phyloP scores from a whole-genome alignment of 305 asterid species.

The Salvia sclarea region DNA sequence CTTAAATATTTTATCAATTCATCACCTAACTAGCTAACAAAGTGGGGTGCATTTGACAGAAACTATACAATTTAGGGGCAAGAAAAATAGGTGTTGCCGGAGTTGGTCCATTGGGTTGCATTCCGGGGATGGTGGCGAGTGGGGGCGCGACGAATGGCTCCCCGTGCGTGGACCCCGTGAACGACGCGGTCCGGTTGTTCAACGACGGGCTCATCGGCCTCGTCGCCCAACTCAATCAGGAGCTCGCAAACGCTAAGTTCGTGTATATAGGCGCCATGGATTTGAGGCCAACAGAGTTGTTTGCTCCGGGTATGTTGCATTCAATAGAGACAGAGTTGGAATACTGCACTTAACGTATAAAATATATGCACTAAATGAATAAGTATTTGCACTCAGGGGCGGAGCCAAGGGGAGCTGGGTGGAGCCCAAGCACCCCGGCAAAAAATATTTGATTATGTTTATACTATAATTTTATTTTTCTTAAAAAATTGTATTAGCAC shows the following conservation, averaged over 20 bases:
- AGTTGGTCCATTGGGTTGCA: slow-evolving; percentile 47
- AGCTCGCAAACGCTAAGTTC: slow-evolving; percentile 30
- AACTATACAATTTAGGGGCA: slow-evolving; percentile 45
- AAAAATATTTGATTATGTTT: too few relatives aligned
- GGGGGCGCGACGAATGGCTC: slow-evolving; percentile 27
- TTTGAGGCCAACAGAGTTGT: slow-evolving; percentile 4
- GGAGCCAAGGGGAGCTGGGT: too few relatives aligned
- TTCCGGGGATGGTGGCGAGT: slow-evolving; percentile 26
- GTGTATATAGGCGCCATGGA: slow-evolving; percentile 24
- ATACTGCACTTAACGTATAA: too few relatives aligned
- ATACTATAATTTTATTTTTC: too few relatives aligned
- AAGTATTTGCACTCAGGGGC: too few relatives aligned
- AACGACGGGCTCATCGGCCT: slow-evolving; percentile 36
- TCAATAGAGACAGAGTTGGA: too few relatives aligned
- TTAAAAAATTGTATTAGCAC: too few relatives aligned
- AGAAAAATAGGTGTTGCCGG: slow-evolving; percentile 42
- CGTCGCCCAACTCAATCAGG: slow-evolving; percentile 32
- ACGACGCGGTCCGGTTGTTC: slow-evolving; percentile 36
- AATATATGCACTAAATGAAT: too few relatives aligned
- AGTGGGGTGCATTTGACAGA: slow-evolving; percentile 25
- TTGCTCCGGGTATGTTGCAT: slow-evolving; percentile 26
- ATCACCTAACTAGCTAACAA: neutral
- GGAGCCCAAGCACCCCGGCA: too few relatives aligned
- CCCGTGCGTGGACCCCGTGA: slow-evolving; percentile 32
- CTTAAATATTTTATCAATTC: too few relatives aligned